These are phyloP conservation scores for Angophora floribunda DNA, from an alignment of 345 rosid species.

Conservation along the genomic window DNA sequence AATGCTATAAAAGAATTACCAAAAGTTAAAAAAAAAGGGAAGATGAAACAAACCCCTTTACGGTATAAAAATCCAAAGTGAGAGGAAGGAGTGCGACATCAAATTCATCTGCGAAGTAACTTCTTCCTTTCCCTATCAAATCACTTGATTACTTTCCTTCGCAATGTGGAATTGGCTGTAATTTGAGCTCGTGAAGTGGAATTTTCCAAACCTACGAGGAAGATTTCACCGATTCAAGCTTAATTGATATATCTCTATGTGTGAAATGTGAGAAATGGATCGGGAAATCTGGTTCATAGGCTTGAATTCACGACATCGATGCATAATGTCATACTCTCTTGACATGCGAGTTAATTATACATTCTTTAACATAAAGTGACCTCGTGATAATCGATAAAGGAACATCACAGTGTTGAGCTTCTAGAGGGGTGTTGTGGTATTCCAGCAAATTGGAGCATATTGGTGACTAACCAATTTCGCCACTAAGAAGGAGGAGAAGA, in stretches of 20 bases:
- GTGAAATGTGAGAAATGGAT: background rate
- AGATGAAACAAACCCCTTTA: background rate
- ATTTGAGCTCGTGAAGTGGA: background rate
- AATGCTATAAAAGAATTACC: background rate
- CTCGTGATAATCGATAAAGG: too few relatives aligned
- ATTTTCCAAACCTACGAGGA: background rate
- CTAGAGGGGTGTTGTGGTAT: too few relatives aligned
- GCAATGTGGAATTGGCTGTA: background rate
- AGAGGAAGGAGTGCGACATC: background rate
- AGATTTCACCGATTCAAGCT: background rate
- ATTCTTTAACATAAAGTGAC: too few relatives aligned
- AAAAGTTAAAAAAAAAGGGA: background rate
- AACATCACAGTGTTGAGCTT: too few relatives aligned
- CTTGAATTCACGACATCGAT: background rate
- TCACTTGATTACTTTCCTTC: background rate
- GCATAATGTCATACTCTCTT: background rate
- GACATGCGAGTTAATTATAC: background rate
- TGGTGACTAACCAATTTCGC: too few relatives aligned
- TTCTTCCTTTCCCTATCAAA: background rate
- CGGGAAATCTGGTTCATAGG: background rate
- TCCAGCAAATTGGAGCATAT: too few relatives aligned
- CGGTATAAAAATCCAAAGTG: background rate
- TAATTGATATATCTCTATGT: too few relatives aligned
- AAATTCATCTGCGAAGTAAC: too few relatives aligned
- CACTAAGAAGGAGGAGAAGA: too few relatives aligned